Conservation (phyloP, 2,329 filamentous ascomycete species). For the Aspergillus felis region DNA sequence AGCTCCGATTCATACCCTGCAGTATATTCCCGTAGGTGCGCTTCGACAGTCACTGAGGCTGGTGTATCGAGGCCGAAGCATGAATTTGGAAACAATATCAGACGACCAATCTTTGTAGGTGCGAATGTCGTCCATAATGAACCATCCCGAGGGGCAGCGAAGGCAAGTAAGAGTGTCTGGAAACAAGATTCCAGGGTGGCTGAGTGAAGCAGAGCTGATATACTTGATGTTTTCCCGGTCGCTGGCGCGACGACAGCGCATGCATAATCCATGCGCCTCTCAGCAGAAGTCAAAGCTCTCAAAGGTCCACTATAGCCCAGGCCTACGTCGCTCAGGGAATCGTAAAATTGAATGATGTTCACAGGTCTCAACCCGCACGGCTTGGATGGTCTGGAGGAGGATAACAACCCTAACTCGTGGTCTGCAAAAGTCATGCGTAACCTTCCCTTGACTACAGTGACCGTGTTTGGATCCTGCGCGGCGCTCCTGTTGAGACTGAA, state of each 20-base stretch:
- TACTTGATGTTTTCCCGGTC: background rate
- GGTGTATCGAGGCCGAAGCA: background rate
- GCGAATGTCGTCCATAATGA: conserved; percentile 9
- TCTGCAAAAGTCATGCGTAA: no score
- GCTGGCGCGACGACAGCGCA: background rate
- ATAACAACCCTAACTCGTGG: no score
- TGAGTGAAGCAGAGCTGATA: background rate
- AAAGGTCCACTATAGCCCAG: no score
- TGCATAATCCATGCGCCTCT: background rate
- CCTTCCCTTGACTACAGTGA: no score
- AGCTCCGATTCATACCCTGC: background rate
- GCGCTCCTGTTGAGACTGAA: no score
- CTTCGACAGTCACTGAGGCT: background rate
- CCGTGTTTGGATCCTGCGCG: no score
- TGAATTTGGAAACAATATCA: background rate
- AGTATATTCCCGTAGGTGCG: conserved; percentile 1
- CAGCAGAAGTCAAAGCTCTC: no score
- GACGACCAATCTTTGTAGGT: conserved; percentile 14
- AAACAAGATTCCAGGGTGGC: conserved; percentile 3
- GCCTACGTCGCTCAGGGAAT: no score
- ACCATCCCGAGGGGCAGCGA: conserved; percentile 4
- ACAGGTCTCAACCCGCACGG: no score
- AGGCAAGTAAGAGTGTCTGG: conserved; percentile 3
- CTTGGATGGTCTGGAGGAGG: no score
- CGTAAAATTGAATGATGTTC: no score